Percentiles rank a stretch among this genome's conserved stretches.
phyloP scores from a whole-genome alignment of 2,329 filamentous ascomycete genomes.

The Fusarium heterosporum region DNA sequence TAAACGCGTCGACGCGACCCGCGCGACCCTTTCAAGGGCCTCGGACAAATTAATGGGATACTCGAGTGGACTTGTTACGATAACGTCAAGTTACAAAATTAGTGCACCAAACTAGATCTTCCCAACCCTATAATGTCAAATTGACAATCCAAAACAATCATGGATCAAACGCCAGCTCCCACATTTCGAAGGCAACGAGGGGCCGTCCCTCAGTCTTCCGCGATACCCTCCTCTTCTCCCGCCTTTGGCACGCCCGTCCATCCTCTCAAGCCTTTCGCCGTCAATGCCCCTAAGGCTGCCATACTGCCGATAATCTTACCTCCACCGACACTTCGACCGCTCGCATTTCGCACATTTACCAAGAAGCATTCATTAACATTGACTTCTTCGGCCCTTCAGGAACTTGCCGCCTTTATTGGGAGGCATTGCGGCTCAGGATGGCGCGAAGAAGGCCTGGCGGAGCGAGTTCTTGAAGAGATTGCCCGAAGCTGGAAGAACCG shows the following conservation, averaged over 20 bases:
- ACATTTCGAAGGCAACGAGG: constrained; percentile 53
- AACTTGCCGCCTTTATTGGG: constrained; percentile 89
- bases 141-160: constrained; percentile 32
- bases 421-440: constrained; percentile 95
- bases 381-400: constrained; percentile 85
- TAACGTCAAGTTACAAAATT: constrained; percentile 7
- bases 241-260: constrained; percentile 89
- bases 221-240: constrained; percentile 87
- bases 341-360: constrained; percentile 95
- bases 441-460: constrained; percentile 93
- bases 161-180: constrained; percentile 56
- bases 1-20: constrained; percentile 56
- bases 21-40: constrained; percentile 15
- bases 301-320: constrained; percentile 92
- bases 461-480: constrained; percentile 91
- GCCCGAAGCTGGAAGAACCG: constrained; percentile 92
- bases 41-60: constrained; percentile 18
- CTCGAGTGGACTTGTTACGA: constrained; percentile 18
- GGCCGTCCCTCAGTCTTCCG: constrained; percentile 60
- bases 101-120: neutral
- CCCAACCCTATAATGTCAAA: constrained; percentile 35
- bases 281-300: constrained; percentile 66
- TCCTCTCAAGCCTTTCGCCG: constrained; percentile 74
- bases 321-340: constrained; percentile 84
- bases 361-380: constrained; percentile 97